phyloP scores from a whole-genome alignment of 1,284 basidiomycete genomes.

The Schizophyllum amplum region DNA sequence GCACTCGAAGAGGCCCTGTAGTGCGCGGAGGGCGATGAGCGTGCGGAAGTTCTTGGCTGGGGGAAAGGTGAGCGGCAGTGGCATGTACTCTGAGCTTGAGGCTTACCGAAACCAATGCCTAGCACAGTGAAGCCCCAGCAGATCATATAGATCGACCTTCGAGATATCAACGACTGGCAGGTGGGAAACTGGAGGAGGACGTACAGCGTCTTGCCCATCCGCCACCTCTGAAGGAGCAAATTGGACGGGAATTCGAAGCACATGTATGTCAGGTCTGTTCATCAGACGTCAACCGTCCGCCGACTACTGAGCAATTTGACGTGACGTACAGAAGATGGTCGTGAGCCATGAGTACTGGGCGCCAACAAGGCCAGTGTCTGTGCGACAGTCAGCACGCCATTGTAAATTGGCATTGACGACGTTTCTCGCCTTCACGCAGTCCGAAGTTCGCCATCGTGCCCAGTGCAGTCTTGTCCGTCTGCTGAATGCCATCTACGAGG shows the following conservation, averaged over 20 bases:
- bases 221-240: conserved; percentile 12
- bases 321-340: background rate
- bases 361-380: conserved; percentile 10
- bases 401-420: background rate
- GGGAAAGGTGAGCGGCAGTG: background rate
- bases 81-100: background rate
- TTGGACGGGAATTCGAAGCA: conserved; percentile 12
- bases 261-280: conserved; percentile 6
- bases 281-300: background rate
- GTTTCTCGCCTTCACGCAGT: conserved; percentile 1
- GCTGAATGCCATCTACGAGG: conserved; percentile 14
- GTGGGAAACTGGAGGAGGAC: background rate
- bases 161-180: background rate
- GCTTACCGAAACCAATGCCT: conserved; percentile 9
- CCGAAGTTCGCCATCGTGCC: conserved; percentile 13
- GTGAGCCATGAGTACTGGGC: conserved; percentile 12
- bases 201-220: conserved; percentile 11
- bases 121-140: conserved; percentile 11
- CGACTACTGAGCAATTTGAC: background rate
- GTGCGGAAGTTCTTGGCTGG: conserved; percentile 10
- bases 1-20: conserved; percentile 15
- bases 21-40: conserved; percentile 11
- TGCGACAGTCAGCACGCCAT: background rate
- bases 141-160: conserved; percentile 12
- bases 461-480: conserved; percentile 12